phyloP scores from a whole-genome alignment of 2,329 filamentous ascomycete species.

The Bisporella sp. region DNA sequence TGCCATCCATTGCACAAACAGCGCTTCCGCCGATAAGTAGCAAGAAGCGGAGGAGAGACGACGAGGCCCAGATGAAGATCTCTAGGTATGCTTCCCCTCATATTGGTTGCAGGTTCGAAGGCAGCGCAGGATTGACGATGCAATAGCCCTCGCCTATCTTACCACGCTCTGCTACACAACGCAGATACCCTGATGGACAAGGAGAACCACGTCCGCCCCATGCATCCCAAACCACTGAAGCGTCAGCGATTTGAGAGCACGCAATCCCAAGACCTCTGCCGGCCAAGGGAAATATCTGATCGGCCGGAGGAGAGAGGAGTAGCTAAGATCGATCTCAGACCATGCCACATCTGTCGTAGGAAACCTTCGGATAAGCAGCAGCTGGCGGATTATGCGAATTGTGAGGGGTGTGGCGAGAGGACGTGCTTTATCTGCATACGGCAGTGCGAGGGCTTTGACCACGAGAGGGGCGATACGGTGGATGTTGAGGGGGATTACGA shows the following conservation, averaged over 20 bases:
- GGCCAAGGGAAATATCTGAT: too few species aligned
- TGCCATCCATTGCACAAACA: slow-evolving; percentile 22
- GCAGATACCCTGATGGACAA: too few species aligned
- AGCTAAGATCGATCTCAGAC: slow-evolving; percentile 31
- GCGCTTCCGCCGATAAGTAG: slow-evolving; percentile 6
- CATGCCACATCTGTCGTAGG: slow-evolving; percentile 63
- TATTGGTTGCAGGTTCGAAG: too few species aligned
- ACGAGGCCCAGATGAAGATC: slow-evolving; percentile 10
- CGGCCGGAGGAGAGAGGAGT: not conserved
- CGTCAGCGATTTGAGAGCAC: too few species aligned
- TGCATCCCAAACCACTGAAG: too few species aligned
- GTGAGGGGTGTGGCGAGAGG: slow-evolving; percentile 52
- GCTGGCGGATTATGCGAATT: slow-evolving; percentile 59
- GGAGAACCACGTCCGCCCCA: too few species aligned
- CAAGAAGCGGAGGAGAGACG: slow-evolving; percentile 19
- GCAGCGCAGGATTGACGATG: too few species aligned
- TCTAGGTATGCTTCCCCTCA: slow-evolving; percentile 3
- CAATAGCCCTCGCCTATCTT: too few species aligned
- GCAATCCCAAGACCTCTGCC: too few species aligned
- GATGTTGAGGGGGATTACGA: not conserved
- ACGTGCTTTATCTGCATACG: slow-evolving; percentile 66
- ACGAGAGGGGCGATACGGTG: not conserved
- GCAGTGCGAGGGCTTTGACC: slow-evolving; percentile 38
- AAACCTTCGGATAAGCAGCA: slow-evolving; percentile 58
- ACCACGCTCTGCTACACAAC: too few species aligned